Conservation (phyloP, 2,329 filamentous ascomycete species). For the Grosmannia serpens region DNA sequence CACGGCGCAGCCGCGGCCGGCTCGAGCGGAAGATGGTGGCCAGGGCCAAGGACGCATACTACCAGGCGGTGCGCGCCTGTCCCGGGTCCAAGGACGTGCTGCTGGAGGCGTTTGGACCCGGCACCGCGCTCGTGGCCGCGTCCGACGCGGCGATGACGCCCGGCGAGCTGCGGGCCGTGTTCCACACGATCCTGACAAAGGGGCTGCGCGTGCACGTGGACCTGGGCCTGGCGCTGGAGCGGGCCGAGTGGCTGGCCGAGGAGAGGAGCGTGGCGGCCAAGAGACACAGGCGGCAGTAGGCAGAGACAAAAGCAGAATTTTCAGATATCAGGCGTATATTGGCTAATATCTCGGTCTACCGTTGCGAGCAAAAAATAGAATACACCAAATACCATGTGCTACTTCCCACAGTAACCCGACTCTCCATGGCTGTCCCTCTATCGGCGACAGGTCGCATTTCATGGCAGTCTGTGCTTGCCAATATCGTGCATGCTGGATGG, state of each 20-base stretch:
- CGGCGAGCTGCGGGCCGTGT: conserved; percentile 35
- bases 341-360: too few species aligned
- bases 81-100: conserved; percentile 38
- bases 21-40: conserved; percentile 6
- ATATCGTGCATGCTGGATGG: too few species aligned
- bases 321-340: too few species aligned
- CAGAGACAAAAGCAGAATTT: not conserved
- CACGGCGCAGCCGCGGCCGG: conserved; percentile 9
- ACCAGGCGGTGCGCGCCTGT: conserved; percentile 33
- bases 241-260: not conserved
- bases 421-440: too few species aligned
- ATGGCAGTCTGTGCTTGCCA: too few species aligned
- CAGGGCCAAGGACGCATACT: conserved; percentile 34
- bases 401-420: too few species aligned
- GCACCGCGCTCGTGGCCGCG: conserved; percentile 14
- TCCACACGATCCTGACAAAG: conserved; percentile 9
- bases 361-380: too few species aligned
- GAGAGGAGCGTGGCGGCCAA: not conserved
- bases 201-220: conserved; percentile 15
- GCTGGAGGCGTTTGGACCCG: conserved; percentile 35
- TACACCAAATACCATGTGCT: too few species aligned
- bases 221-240: conserved; percentile 7
- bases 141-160: conserved; percentile 32
- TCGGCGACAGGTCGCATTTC: too few species aligned
- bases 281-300: not conserved